phyloP scores from a whole-genome alignment of 2,329 filamentous ascomycete species.

The Alternaria tenuissima region DNA sequence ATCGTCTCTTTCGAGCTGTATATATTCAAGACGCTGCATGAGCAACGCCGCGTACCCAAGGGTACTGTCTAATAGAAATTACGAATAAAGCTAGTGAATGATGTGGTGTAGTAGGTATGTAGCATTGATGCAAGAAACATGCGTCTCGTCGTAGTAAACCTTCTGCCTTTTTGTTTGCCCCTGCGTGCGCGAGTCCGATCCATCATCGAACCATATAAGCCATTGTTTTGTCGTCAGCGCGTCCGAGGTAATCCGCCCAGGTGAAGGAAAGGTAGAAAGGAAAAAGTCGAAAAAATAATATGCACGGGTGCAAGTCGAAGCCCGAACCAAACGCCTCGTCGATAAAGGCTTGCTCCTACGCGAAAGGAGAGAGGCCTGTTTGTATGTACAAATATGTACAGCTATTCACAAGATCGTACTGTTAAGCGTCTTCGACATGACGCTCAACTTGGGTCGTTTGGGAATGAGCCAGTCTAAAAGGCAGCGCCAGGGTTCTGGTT shows the following conservation, averaged over 20 bases:
- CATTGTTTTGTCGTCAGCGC: background rate
- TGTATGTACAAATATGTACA: background rate
- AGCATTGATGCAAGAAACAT: background rate
- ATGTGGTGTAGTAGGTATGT: background rate
- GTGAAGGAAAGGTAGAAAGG: background rate
- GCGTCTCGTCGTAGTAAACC: background rate
- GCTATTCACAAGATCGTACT: background rate
- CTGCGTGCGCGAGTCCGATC: background rate
- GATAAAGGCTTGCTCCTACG: background rate
- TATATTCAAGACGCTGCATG: background rate
- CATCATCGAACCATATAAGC: slow-evolving; percentile 2
- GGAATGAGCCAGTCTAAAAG: slow-evolving; percentile 17
- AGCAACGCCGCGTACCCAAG: background rate
- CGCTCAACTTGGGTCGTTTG: background rate
- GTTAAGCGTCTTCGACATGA: background rate
- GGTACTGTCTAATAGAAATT: slow-evolving; percentile 9
- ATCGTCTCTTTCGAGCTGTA: background rate
- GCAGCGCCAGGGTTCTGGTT: slow-evolving; percentile 31
- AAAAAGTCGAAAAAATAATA: background rate
- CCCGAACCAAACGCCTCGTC: background rate
- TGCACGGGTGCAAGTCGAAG: too few species aligned
- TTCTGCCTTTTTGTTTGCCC: background rate
- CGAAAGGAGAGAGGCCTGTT: background rate
- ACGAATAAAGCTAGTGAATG: slow-evolving; percentile 4
- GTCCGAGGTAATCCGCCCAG: slow-evolving; percentile 3